Conservation (phyloP, 116 monocot genomes). For the Posidonia oceanica region DNA sequence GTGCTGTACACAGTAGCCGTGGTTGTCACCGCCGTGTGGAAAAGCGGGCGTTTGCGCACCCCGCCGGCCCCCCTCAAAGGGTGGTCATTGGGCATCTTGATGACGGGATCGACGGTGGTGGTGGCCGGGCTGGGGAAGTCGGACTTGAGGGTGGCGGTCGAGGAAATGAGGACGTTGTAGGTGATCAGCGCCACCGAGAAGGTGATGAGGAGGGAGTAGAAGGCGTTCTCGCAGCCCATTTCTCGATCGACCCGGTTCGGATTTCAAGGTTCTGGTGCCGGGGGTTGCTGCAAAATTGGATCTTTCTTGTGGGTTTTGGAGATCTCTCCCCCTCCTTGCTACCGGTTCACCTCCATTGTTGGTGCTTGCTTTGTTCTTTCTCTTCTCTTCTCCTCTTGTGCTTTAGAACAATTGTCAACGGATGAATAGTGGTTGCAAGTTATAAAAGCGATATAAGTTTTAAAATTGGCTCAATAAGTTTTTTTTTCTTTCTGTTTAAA, state of each 20-base stretch:
- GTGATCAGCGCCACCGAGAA: constrained; percentile 58
- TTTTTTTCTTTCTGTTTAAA: too few species aligned
- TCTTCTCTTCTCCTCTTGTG: too few species aligned
- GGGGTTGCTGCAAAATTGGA: background rate
- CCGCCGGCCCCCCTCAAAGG: background rate
- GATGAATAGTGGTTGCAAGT: too few species aligned
- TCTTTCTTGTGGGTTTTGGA: background rate
- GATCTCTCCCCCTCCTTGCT: background rate
- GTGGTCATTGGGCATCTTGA: constrained; percentile 18
- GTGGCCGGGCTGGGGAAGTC: constrained; percentile 15
- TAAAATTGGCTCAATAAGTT: too few species aligned
- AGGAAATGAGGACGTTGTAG: constrained; percentile 53
- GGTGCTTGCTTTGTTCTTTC: too few species aligned
- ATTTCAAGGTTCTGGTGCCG: background rate
- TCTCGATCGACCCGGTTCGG: constrained; percentile 7
- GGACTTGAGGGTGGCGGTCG: constrained; percentile 18
- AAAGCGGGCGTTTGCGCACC: constrained; percentile 17
- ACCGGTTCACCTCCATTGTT: too few species aligned
- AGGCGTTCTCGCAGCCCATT: constrained; percentile 22
- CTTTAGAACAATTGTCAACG: too few species aligned
- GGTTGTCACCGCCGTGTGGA: constrained; percentile 91
- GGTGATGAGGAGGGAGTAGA: constrained; percentile 33
- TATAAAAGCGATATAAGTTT: too few species aligned
- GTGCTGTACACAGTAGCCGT: constrained; percentile 70
- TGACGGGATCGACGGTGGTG: constrained; percentile 20